These are phyloP conservation scores for Cydonia oblonga DNA, from an alignment of 331 rosid genomes.

Conservation along the genomic window DNA sequence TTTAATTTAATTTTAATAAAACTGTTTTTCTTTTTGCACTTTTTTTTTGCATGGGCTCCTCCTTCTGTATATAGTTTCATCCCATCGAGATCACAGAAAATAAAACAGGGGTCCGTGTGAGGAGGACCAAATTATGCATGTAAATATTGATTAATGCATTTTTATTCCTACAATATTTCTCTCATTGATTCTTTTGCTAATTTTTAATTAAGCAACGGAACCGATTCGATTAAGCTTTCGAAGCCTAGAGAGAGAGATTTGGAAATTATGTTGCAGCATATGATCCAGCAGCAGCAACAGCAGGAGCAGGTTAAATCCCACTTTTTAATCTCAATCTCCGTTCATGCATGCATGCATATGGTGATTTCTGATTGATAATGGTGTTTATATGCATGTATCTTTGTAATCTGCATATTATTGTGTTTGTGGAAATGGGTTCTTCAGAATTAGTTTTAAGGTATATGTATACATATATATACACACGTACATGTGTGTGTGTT, in stretches of 20 bases:
- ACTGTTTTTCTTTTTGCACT: neutral
- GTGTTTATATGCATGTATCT: neutral
- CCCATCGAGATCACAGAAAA: neutral
- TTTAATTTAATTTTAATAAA: no score
- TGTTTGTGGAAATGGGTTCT: constrained; percentile 1
- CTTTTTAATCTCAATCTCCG: neutral
- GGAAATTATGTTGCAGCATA: constrained; percentile 65
- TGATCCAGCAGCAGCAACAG: constrained; percentile 26
- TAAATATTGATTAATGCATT: neutral
- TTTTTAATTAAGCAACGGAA: neutral
- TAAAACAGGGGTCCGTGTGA: neutral
- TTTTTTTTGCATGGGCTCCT: constrained; percentile 5
- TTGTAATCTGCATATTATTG: neutral
- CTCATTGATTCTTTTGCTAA: neutral
- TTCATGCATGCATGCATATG: neutral
- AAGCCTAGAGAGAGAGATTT: neutral
- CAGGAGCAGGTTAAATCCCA: constrained; percentile 39
- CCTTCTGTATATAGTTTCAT: neutral
- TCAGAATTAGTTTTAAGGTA: neutral
- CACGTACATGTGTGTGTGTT: neutral
- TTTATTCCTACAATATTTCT: neutral
- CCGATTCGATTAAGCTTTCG: neutral
- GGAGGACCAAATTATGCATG: constrained; percentile 1
- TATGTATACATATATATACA: no score
- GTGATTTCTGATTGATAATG: neutral